These are phyloP conservation scores for Panicum hallii DNA, from an alignment of 202 grass and related monocot genomes.

Conservation along the genomic window DNA sequence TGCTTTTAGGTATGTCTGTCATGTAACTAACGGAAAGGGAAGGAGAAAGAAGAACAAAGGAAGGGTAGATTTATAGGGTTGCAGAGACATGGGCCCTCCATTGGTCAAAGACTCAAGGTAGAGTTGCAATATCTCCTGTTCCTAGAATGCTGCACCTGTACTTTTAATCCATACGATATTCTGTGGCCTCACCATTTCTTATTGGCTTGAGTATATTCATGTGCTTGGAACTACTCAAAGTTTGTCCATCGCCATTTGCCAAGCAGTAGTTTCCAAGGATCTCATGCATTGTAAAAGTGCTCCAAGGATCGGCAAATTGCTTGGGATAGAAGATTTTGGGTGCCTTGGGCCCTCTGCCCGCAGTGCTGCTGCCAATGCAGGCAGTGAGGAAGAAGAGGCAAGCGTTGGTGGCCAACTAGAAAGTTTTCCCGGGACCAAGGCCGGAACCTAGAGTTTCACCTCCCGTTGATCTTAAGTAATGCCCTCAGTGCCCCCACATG, in stretches of 20 bases:
- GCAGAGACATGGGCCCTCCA: slow-evolving; percentile 12
- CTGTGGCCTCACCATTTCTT: slow-evolving; percentile 37
- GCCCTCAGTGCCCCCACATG: slow-evolving; percentile 24
- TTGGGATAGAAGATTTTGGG: slow-evolving; percentile 52
- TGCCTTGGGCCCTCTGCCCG: slow-evolving; percentile 41
- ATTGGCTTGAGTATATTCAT: slow-evolving; percentile 50
- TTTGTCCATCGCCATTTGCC: slow-evolving; percentile 49
- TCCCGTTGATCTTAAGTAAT: slow-evolving; percentile 42
- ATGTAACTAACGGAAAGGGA: slow-evolving; percentile 40
- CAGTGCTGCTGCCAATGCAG: slow-evolving; percentile 27
- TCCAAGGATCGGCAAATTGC: slow-evolving; percentile 43
- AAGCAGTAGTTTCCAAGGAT: slow-evolving; percentile 50
- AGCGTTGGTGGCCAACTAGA: slow-evolving; percentile 46
- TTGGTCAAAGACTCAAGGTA: slow-evolving; percentile 50
- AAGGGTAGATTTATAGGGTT: slow-evolving; percentile 44
- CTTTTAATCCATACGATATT: slow-evolving; percentile 43
- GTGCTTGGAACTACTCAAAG: slow-evolving; percentile 47
- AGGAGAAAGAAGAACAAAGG: slow-evolving; percentile 40
- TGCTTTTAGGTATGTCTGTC: slow-evolving; percentile 54
- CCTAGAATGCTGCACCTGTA: slow-evolving; percentile 49
- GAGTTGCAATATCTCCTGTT: slow-evolving; percentile 44
- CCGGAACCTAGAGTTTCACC: slow-evolving; percentile 51
- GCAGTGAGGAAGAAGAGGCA: slow-evolving; percentile 40
- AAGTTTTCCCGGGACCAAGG: slow-evolving; percentile 47
- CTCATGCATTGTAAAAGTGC: slow-evolving; percentile 35